phyloP scores from a whole-genome alignment of 805 yeast genomes.

The Candida rishiriensis region DNA sequence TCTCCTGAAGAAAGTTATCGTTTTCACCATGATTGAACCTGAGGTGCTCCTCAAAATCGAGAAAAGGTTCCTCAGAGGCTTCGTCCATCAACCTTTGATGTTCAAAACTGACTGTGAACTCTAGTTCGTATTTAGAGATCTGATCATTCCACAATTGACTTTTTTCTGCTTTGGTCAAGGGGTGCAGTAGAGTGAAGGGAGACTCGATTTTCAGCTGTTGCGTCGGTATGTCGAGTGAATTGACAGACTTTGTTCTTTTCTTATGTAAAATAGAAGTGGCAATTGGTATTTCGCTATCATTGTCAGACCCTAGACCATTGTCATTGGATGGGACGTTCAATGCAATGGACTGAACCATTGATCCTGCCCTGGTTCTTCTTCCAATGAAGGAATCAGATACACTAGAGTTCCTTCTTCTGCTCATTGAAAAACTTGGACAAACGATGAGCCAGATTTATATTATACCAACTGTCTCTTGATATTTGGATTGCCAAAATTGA shows the following conservation, averaged over 20 bases:
- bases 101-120: constrained; percentile 35
- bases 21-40: constrained; percentile 22
- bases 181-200: constrained; percentile 20
- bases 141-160: constrained; percentile 31
- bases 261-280: not conserved
- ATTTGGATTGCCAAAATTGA: too few species aligned
- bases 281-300: not conserved
- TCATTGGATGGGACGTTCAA: constrained; percentile 42
- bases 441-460: too few species aligned
- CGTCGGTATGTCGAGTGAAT: not conserved
- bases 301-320: constrained; percentile 10
- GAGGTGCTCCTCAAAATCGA: constrained; percentile 35
- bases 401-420: constrained; percentile 22
- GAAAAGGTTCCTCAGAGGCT: constrained; percentile 30
- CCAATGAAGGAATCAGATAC: constrained; percentile 16
- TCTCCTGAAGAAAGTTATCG: constrained; percentile 38
- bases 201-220: not conserved
- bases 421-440: too few species aligned
- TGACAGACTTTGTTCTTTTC: constrained; percentile 12
- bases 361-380: constrained; percentile 46
- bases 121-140: constrained; percentile 37
- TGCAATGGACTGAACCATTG: constrained; percentile 62
- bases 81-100: constrained; percentile 39
- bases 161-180: constrained; percentile 37
- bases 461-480: too few species aligned